Conservation (phyloP, 2,329 filamentous ascomycete species). For the Talaromyces piceae region DNA sequence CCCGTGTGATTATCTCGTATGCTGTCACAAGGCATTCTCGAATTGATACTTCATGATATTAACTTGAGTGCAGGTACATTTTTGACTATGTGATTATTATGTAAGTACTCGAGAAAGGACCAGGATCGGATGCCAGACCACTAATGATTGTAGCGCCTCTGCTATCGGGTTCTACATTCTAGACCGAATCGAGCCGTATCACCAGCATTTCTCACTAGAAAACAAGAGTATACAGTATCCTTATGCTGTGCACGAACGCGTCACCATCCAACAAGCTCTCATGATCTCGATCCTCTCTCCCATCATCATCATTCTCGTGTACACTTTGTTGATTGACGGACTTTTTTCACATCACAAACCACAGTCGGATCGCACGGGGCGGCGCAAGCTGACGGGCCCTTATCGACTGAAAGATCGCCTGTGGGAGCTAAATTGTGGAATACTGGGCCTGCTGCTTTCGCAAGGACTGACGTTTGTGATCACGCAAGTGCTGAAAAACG, state of each 20-base stretch:
- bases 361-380: slow-evolving; percentile 28
- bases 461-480: slow-evolving; percentile 51
- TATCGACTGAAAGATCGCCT: slow-evolving; percentile 50
- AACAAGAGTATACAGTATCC: slow-evolving; percentile 54
- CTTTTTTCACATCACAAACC: slow-evolving; percentile 47
- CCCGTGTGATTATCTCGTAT: slow-evolving; percentile 47
- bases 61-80: slow-evolving; percentile 40
- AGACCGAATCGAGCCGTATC: slow-evolving; percentile 48
- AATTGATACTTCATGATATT: not conserved
- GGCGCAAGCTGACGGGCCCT: slow-evolving; percentile 35
- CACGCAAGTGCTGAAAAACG: slow-evolving; percentile 51
- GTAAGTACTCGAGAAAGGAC: slow-evolving; percentile 31
- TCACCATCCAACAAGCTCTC: slow-evolving; percentile 44
- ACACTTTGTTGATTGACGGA: slow-evolving; percentile 52
- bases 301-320: slow-evolving; percentile 45
- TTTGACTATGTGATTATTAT: slow-evolving; percentile 53
- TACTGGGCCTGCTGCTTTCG: slow-evolving; percentile 49
- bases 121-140: not conserved
- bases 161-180: slow-evolving; percentile 46
- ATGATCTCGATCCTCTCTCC: slow-evolving; percentile 45
- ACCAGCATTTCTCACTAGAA: slow-evolving; percentile 50
- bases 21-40: slow-evolving; percentile 22
- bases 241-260: slow-evolving; percentile 48
- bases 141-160: slow-evolving; percentile 35
- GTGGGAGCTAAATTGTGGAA: slow-evolving; percentile 57